Conservation (phyloP, 2,329 filamentous ascomycete species). For the Colletotrichum sansevieriae region DNA sequence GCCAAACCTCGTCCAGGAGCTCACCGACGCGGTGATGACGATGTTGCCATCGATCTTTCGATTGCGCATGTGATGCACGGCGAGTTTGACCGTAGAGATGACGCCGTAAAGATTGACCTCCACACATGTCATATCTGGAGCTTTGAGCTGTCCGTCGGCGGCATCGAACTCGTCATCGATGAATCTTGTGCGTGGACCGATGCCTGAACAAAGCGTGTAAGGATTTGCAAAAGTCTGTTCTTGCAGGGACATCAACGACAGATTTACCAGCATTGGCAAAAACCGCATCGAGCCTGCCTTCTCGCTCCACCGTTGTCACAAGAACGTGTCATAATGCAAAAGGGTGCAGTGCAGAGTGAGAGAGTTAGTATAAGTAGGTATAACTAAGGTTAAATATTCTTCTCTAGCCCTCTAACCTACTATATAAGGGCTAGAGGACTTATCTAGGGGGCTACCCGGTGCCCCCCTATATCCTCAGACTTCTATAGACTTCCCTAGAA, state of each 20-base stretch:
- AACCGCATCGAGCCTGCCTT: neutral
- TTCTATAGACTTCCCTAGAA: too few species aligned
- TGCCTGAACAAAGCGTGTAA: neutral
- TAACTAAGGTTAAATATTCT: too few species aligned
- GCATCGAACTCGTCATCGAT: slow-evolving; percentile 14
- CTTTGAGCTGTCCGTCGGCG: slow-evolving; percentile 9
- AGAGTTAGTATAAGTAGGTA: too few species aligned
- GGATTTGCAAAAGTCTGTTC: neutral
- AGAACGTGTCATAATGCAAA: too few species aligned
- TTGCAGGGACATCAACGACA: neutral
- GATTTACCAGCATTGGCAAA: slow-evolving; percentile 12
- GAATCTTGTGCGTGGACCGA: neutral
- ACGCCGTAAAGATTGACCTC: slow-evolving; percentile 10
- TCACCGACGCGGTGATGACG: slow-evolving; percentile 5
- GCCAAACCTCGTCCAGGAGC: slow-evolving; percentile 8
- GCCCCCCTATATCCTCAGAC: too few species aligned
- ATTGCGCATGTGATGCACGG: slow-evolving; percentile 1
- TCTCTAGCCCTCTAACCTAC: too few species aligned
- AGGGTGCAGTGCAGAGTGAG: too few species aligned
- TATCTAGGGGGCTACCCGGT: too few species aligned
- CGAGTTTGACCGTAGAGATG: slow-evolving; percentile 10
- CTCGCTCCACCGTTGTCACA: slow-evolving; percentile 12
- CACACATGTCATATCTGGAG: neutral
- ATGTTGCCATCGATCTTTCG: neutral
- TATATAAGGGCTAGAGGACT: too few species aligned